Base-by-base conservation (phyloP, 371 early-diverging fungal species). In the Zychaea mexicana region DNA sequence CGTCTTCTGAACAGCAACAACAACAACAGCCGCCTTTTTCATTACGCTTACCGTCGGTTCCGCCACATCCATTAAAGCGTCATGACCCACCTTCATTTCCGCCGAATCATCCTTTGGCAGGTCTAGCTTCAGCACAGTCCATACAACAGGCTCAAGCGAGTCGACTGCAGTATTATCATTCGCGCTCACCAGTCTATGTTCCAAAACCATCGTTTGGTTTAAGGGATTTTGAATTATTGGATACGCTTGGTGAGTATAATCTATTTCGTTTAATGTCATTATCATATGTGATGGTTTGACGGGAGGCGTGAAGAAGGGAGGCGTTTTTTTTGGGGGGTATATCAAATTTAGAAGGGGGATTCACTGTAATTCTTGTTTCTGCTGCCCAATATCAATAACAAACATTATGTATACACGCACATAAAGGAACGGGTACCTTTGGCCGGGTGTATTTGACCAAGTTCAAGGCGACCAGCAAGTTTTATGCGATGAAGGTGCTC, bases 401-500 rank as follows among this genome's bases (percentile, higher is more conserved):
- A 30, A 61, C 28, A 45, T 38, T 55, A 39, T 59, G 33, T 45
- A 10, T 17, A 27, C 30, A n/a, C n/a, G n/a, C n/a, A 61, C 58
- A 59, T 46, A 26, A 47, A 68, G 72, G 68, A 30, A 71, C 94
- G 26, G 95, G 98, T 53, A 91, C 96, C 33, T 95, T 95, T 85
- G 94, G 96, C 15, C 77, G 97, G 45, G 95, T 97, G 24, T 92
- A 92, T 70, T 82, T 96, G 45, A 81, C 92, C 49, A 85, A 87
- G 64, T 89, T 84, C 62, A 83, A 79, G 61, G 56, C 66, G 10
- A 81, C 83, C 8, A 78, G 82, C 60, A 82, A 89, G 60, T 96
- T 84, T 82, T 96, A 91, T 76, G 97, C 98, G 5, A 92, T 97
- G 91, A 98, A 98, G 74, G 94, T 95, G 26, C 78, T 98, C 67